phyloP scores from a whole-genome alignment of 2,329 filamentous ascomycete species.

The Aspergillus arachidicola region DNA sequence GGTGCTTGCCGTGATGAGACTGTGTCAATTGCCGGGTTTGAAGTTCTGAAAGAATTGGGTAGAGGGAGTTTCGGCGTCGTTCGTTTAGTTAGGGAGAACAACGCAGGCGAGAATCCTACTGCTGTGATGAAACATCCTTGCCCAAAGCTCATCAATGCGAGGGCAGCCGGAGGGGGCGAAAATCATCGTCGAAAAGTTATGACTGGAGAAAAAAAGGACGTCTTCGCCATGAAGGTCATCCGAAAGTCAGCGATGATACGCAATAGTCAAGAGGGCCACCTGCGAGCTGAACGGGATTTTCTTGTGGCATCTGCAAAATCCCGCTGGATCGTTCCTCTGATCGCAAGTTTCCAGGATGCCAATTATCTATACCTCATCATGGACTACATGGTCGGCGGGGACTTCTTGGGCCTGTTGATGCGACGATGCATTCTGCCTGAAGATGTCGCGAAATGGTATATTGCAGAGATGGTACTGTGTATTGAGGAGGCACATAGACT shows the following conservation, averaged over 20 bases:
- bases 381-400: constrained; percentile 97
- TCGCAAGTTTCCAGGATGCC: constrained; percentile 86
- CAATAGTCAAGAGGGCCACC: constrained; percentile 87
- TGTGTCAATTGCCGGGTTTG: constrained; percentile 67
- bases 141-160: not conserved
- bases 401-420: constrained; percentile 85
- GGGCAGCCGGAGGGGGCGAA: constrained; percentile 14
- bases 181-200: constrained; percentile 32
- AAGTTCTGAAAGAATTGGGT: constrained; percentile 78
- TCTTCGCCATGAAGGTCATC: constrained; percentile 97
- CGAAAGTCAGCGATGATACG: constrained; percentile 90
- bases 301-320: constrained; percentile 87
- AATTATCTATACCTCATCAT: constrained; percentile 88
- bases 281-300: constrained; percentile 89
- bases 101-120: not conserved
- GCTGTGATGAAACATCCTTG: not conserved
- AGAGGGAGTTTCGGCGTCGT: constrained; percentile 96
- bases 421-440: constrained; percentile 83
- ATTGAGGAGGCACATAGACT: constrained; percentile 89
- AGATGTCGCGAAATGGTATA: constrained; percentile 77
- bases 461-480: constrained; percentile 94
- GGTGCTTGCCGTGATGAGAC: constrained; percentile 45
- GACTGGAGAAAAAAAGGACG: constrained; percentile 52
- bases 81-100: constrained; percentile 73
- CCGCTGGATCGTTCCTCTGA: constrained; percentile 83